Evolutionary conservation across 2,329 filamentous ascomycete genomes (phyloP).

Genomic region (Penicillium sp.): DNA sequence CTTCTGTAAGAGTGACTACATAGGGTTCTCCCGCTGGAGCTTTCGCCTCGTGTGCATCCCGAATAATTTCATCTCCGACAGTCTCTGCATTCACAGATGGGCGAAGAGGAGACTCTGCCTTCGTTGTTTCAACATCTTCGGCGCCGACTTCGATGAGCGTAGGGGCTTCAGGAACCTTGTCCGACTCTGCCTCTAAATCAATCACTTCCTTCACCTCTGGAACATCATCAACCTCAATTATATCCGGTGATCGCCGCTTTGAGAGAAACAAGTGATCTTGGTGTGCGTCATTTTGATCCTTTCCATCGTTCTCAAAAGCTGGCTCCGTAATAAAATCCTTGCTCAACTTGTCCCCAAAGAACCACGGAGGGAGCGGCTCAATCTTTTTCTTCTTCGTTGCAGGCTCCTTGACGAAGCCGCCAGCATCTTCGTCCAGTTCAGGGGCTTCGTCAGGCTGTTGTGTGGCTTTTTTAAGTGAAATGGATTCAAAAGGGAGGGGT

Average conservation of each 20-base stretch:
- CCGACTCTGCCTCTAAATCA: slow-evolving; percentile 33
- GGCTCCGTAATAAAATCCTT: slow-evolving; percentile 39
- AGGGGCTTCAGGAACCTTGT: slow-evolving; percentile 4
- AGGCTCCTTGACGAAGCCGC: slow-evolving; percentile 65
- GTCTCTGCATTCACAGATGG: neutral
- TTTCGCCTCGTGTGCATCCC: neutral
- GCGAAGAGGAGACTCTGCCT: neutral
- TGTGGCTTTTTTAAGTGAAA: slow-evolving; percentile 67
- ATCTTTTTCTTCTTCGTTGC: slow-evolving; percentile 33
- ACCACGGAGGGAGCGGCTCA: slow-evolving; percentile 52
- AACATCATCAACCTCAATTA: slow-evolving; percentile 47
- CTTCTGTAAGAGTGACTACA: neutral
- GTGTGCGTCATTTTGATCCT: slow-evolving; percentile 25
- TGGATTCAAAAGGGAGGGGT: slow-evolving; percentile 83
- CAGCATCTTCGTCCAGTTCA: slow-evolving; percentile 59
- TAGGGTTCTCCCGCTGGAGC: slow-evolving; percentile 18
- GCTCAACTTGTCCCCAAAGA: slow-evolving; percentile 42
- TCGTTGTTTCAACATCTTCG: neutral
- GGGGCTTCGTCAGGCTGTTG: slow-evolving; percentile 49
- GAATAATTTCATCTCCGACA: neutral
- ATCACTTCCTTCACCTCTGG: slow-evolving; percentile 36
- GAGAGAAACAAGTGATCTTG: slow-evolving; percentile 35
- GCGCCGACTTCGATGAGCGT: neutral
- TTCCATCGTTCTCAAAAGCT: slow-evolving; percentile 4
- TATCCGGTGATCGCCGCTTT: slow-evolving; percentile 38